Base-by-base conservation (phyloP, 2,329 filamentous ascomycete species). In the Colletotrichum spinosum region DNA sequence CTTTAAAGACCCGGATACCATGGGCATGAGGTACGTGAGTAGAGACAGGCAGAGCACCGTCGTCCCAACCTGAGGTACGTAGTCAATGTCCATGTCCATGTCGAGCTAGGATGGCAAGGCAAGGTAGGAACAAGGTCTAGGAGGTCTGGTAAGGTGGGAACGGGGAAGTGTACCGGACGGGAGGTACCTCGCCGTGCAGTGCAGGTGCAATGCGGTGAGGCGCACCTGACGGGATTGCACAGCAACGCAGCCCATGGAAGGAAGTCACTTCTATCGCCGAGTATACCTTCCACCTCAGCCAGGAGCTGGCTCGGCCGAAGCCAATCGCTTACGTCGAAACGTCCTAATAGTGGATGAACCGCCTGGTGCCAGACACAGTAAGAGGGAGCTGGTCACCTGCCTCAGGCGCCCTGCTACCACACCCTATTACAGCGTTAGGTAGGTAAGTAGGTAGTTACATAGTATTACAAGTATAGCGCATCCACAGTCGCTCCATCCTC, bases 291-390 rank as follows among this genome's bases (percentile, higher is more conserved):
- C 25, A 15, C 37, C 37, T 38, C 13, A 13, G 17, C 58, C 62
- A 35, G 63, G 53, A 44, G 8, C 52, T 66, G 58, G 63, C 48
- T 48, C 13, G 46, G 6, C 63, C 42, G 52, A 41, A 44, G 46
- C 63, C 58, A 66, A 66, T 63, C 58, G 58, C 63, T 48, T 48
- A 34, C 48, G 53, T 49, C 46, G 46, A 63, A 62, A 63, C 53
- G 58, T 34, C 44, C 37, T 66, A 17, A 17, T 17, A 44, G 53
- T 63, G 58, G 58, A 51, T 45, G 51, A 61, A 55, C 61, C 56
- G 39, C 51, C 15, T 35, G 15, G 37, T 53, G 15, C 51, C 57
- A 62, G 25, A 65, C 52, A 13, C 57, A 52, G 52, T 53, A 61
- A 62, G 41, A 48, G 25, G 13, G 34, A 39, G 44, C 34, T 62